Base-by-base conservation (phyloP, 352 stramenopile genomes). In the Globisporangium apiculatum region DNA sequence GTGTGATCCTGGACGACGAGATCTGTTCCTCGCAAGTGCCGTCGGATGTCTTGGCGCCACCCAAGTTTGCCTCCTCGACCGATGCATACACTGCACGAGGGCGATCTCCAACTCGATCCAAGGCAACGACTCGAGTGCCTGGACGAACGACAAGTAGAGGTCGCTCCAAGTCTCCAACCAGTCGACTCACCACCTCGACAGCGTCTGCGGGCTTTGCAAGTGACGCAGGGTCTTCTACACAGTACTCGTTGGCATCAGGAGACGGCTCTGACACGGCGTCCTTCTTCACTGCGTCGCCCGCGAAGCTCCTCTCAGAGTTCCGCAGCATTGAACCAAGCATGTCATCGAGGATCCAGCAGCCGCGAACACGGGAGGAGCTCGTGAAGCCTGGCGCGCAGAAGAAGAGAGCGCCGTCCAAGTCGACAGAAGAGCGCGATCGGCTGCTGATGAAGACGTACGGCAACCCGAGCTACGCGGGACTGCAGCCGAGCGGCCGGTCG, bases 1-100 rank as follows among this genome's bases (percentile, higher is more conserved):
- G 76, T 11, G 63, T 85, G 17, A 89, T 89, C 60, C 60, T 89
- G 24, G 76, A 86, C 9, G 79, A 87, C 15, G 67, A 84, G 6
- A 45, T 54, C 17, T 69, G 58, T 43, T 54, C 60, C 47, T 40
- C 55, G 6, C 42, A 47, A 14, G 41, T 42, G 15, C 10, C 48
- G 38, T 5, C 58, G 7, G 53, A 57, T 37, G 15, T 24, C 40
- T 18, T 37, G 17, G 11, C 4, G 11, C 1, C 24, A 4, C 54
- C 49, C 15, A 51, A 7, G 11, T 47, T 46, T 38, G 35, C 55
- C 18, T 40, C 24, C 43, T 8, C 45, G 38, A 40, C 4, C 11
- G 58, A 58, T 37, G 18, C 17, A 5, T 58, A 31, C 37, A 54
- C 45, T 1, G 51, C 55, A 9, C 51, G 58, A 14, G 58, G 52